phyloP scores from a whole-genome alignment of 768 basidiomycete species.

The Clitopilus hobsonii region DNA sequence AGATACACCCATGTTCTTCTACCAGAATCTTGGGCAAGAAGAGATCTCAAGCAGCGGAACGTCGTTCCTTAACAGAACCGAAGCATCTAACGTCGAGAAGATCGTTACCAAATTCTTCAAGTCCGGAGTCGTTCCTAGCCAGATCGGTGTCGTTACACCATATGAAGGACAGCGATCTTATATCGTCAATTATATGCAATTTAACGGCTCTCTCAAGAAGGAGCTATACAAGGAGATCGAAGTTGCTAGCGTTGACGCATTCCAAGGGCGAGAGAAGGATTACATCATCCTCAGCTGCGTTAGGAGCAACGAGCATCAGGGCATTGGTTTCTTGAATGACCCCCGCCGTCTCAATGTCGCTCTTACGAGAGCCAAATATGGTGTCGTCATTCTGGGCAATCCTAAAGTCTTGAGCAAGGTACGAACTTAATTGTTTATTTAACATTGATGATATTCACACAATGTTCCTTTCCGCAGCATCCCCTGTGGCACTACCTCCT shows the following conservation, averaged over 20 bases:
- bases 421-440: conserved; percentile 20
- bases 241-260: conserved; percentile 97
- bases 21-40: conserved; percentile 98
- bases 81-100: conserved; percentile 99
- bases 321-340: conserved; percentile 98
- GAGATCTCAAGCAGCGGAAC: conserved; percentile 99
- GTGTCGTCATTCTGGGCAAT: conserved; percentile 99
- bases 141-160: conserved; percentile 98
- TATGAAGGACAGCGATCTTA: conserved; percentile 99
- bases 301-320: conserved; percentile 97
- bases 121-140: conserved; percentile 89
- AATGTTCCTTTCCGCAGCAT: conserved; percentile 52
- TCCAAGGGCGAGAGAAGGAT: conserved; percentile 99
- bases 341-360: conserved; percentile 96
- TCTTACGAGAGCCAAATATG: conserved; percentile 95
- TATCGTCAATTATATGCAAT: conserved; percentile 99
- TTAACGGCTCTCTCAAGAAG: conserved; percentile 98
- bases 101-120: conserved; percentile 99
- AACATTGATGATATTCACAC: conserved; percentile 1
- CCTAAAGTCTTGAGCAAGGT: conserved; percentile 99
- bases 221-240: conserved; percentile 99
- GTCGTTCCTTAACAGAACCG: conserved; percentile 97
- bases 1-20: conserved; percentile 99
- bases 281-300: conserved; percentile 99
- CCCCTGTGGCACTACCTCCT: conserved; percentile 98